A percentile compares a stretch with the other conserved stretches of the same genome.
These are phyloP conservation scores for Wallacemonas sp. DNA, from an alignment of 208 protist species.

Conservation along the genomic window DNA sequence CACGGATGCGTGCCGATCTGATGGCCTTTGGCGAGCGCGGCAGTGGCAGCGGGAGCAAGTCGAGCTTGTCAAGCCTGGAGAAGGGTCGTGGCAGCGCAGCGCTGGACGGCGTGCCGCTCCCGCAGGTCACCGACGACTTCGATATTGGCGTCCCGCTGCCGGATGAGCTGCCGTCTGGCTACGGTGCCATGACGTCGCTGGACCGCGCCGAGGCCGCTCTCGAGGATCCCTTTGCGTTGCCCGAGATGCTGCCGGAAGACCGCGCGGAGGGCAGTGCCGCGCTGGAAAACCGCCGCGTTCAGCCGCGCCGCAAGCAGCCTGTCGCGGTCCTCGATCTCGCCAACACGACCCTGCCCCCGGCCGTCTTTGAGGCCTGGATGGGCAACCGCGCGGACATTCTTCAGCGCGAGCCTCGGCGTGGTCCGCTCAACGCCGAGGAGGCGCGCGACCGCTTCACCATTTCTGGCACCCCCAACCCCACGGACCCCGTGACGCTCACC, in stretches of 20 bases:
- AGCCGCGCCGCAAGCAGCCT: conserved; percentile 27
- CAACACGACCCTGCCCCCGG: conserved; percentile 72
- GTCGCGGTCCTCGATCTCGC: conserved; percentile 66
- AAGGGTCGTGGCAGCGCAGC: conserved; percentile 73
- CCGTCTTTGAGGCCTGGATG: conserved; percentile 68
- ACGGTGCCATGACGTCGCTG: conserved; percentile 23
- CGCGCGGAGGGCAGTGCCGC: conserved; percentile 1
- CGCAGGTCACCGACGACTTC: conserved; percentile 56
- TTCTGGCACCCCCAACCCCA: conserved; percentile 20
- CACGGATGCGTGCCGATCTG: conserved; percentile 77
- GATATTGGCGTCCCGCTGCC: conserved; percentile 84
- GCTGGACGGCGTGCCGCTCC: conserved; percentile 41
- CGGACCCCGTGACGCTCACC: conserved; percentile 19
- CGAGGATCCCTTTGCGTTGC: conserved; percentile 36
- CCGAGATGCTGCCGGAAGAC: conserved; percentile 19
- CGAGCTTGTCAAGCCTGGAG: conserved; percentile 82
- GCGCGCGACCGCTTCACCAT: conserved; percentile 56
- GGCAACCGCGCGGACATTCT: conserved; percentile 67
- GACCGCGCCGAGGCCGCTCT: neutral
- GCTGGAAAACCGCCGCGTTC: conserved; percentile 1
- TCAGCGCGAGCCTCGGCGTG: conserved; percentile 54
- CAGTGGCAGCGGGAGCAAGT: conserved; percentile 80
- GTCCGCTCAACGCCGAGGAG: conserved; percentile 66
- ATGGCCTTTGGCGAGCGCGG: conserved; percentile 75
- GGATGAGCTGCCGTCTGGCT: conserved; percentile 58